phyloP scores from a whole-genome alignment of 2,329 filamentous ascomycete genomes.

The Elsinoe arachidis region DNA sequence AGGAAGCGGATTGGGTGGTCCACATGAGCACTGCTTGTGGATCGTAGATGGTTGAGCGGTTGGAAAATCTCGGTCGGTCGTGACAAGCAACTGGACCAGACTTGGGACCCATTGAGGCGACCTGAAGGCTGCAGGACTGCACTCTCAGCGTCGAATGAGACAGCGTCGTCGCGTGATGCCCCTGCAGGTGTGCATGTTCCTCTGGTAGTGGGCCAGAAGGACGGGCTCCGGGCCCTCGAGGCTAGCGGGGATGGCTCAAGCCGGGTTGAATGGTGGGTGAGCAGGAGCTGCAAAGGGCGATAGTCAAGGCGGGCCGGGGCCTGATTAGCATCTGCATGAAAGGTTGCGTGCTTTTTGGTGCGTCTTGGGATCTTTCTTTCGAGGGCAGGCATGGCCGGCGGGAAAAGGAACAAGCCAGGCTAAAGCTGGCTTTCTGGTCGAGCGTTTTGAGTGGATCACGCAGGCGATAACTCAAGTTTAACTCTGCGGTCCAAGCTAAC shows the following conservation, averaged over 20 bases:
- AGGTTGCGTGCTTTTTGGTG: constrained; percentile 10
- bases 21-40: constrained; percentile 1
- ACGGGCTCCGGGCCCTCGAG: not conserved
- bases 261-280: too few species aligned
- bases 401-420: not conserved
- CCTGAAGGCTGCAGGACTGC: not conserved
- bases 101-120: not conserved
- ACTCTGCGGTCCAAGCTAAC: not conserved
- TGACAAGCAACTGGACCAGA: constrained; percentile 4
- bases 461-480: not conserved
- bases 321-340: constrained; percentile 7
- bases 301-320: constrained; percentile 1
- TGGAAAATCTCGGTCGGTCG: constrained; percentile 4
- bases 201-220: constrained; percentile 8
- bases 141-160: constrained; percentile 7
- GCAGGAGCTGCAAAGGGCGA: not conserved
- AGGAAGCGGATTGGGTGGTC: not conserved
- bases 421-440: not conserved
- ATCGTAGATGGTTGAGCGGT: not conserved
- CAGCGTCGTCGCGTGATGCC: constrained; percentile 12
- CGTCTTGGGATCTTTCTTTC: not conserved
- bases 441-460: constrained; percentile 9
- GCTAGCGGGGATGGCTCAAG: not conserved
- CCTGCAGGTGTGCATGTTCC: constrained; percentile 5
- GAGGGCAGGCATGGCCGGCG: constrained; percentile 3